phyloP scores from a whole-genome alignment of 352 stramenopile genomes.

The Phytophthora syringae region DNA sequence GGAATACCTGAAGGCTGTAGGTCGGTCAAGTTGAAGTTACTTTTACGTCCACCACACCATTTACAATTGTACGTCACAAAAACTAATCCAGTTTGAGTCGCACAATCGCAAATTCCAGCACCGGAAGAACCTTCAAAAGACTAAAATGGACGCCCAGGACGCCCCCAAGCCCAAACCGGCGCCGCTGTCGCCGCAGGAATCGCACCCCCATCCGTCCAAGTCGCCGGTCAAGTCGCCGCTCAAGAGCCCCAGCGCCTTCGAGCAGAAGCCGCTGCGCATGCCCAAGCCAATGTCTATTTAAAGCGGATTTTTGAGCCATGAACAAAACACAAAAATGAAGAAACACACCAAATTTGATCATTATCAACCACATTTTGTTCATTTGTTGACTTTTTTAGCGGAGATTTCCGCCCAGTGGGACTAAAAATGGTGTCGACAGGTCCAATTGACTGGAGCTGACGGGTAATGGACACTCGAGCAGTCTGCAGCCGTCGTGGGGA shows the following conservation, averaged over 20 bases:
- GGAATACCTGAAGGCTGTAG: too few relatives aligned
- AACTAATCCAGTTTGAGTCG: too few relatives aligned
- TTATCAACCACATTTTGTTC: too few relatives aligned
- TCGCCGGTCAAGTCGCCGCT: slow-evolving; percentile 29
- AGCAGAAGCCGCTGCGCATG: slow-evolving; percentile 72
- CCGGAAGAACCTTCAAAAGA: too few relatives aligned
- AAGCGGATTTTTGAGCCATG: too few relatives aligned
- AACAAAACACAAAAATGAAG: neutral
- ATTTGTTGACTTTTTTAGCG: slow-evolving; percentile 7
- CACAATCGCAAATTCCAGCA: too few relatives aligned
- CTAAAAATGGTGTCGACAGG: slow-evolving; percentile 19
- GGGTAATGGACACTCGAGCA: slow-evolving; percentile 30
- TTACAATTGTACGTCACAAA: too few relatives aligned
- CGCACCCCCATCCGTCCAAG: slow-evolving; percentile 9
- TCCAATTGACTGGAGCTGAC: neutral
- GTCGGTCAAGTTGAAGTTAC: too few relatives aligned
- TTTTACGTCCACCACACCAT: too few relatives aligned
- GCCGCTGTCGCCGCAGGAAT: neutral
- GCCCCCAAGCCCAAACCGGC: slow-evolving; percentile 5
- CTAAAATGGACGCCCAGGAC: slow-evolving; percentile 25
- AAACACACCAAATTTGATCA: too few relatives aligned
- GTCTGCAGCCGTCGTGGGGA: slow-evolving; percentile 3
- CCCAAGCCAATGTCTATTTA: slow-evolving; percentile 76
- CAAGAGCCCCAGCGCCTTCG: slow-evolving; percentile 56
- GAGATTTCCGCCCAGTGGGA: slow-evolving; percentile 18